Evolutionary conservation across 371 early-diverging fungal species (phyloP).

Genomic region (Furculomyces boomerangus): DNA sequence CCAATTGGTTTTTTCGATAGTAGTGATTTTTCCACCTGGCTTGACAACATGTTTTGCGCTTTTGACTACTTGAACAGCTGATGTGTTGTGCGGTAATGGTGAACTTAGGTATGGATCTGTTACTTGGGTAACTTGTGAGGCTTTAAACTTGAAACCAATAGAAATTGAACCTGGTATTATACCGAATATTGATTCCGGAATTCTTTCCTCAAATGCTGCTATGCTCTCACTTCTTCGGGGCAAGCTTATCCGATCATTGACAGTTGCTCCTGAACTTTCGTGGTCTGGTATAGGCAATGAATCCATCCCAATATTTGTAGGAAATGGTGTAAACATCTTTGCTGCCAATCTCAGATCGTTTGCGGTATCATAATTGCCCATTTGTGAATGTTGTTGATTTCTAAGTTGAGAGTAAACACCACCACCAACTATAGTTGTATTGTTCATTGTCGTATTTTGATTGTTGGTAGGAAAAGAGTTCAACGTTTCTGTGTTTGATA

Average conservation of each 20-base stretch:
- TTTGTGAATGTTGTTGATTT: background rate
- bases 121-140: background rate
- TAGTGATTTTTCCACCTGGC: conserved; percentile 17
- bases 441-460: background rate
- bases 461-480: background rate
- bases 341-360: background rate
- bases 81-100: conserved; percentile 9
- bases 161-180: background rate
- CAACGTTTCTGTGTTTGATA: background rate
- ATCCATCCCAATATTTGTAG: background rate
- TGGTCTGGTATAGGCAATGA: background rate
- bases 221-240: background rate
- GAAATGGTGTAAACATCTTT: background rate
- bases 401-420: background rate
- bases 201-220: background rate
- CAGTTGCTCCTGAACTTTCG: too few relatives aligned
- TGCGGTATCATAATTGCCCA: background rate
- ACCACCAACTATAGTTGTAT: background rate
- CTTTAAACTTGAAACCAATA: background rate
- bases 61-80: conserved; percentile 19
- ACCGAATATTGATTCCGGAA: background rate
- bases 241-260: too few relatives aligned
- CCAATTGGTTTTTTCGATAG: conserved; percentile 17
- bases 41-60: conserved; percentile 21
- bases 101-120: background rate